Percentiles rank a stretch among this genome's conserved stretches.
These are phyloP conservation scores for Hypholoma fasciculare DNA, from an alignment of 768 basidiomycete genomes.

Conservation along the genomic window DNA sequence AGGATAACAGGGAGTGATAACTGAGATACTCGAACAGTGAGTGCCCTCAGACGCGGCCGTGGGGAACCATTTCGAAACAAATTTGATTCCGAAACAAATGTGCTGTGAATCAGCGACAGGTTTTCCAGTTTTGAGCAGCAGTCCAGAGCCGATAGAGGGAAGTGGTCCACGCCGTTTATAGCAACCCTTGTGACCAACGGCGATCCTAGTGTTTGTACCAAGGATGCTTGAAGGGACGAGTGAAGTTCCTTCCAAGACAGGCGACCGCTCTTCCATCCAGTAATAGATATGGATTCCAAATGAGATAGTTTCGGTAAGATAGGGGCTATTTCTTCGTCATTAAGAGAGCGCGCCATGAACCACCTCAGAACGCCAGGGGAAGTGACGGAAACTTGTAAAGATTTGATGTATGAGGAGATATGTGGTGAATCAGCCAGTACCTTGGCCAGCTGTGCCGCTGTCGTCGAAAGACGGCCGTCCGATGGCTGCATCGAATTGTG, in stretches of 20 bases:
- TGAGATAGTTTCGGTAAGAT: slow-evolving; percentile 3
- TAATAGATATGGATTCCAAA: slow-evolving; percentile 2
- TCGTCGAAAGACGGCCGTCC: neutral
- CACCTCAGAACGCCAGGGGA: slow-evolving; percentile 6
- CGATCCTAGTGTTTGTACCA: neutral
- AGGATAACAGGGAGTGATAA: neutral
- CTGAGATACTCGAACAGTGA: neutral
- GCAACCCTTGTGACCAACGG: neutral
- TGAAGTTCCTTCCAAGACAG: slow-evolving; percentile 9
- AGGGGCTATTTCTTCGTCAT: slow-evolving; percentile 11
- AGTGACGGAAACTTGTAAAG: slow-evolving; percentile 9
- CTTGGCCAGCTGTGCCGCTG: slow-evolving; percentile 9
- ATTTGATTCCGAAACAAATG: neutral
- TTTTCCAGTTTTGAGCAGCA: slow-evolving; percentile 2
- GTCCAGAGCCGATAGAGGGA: slow-evolving; percentile 9
- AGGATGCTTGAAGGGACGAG: slow-evolving; percentile 1
- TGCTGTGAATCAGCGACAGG: slow-evolving; percentile 2
- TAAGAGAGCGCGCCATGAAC: slow-evolving; percentile 11
- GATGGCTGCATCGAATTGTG: neutral
- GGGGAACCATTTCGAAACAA: neutral
- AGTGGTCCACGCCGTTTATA: slow-evolving; percentile 5
- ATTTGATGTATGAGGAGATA: slow-evolving; percentile 9
- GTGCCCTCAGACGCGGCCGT: neutral
- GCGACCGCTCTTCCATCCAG: neutral
- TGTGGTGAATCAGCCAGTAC: slow-evolving; percentile 5